Percentiles rank a stretch among this genome's conserved stretches.
Evolutionary conservation across 345 rosid species (phyloP).

Genomic region (Eucalyptus curtisii): DNA sequence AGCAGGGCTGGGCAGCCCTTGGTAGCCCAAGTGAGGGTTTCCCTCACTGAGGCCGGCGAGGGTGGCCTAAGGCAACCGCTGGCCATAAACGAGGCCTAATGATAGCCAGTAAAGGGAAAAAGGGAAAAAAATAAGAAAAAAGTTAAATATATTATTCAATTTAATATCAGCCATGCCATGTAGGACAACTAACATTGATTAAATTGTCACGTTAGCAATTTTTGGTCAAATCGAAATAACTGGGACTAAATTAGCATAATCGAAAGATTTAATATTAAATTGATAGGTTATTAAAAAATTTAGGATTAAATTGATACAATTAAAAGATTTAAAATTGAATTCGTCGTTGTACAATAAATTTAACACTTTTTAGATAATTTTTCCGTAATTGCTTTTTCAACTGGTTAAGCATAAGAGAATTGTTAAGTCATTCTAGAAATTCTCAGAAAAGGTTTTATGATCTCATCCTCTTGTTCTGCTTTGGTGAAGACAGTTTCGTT

Average conservation of each 20-base stretch:
- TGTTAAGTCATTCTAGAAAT: background rate
- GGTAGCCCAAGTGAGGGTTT: background rate
- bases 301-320: too few species aligned
- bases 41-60: too few species aligned
- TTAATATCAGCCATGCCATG: rapidly evolving
- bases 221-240: too few species aligned
- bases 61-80: rapidly evolving
- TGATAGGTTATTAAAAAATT: background rate
- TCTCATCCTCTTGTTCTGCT: background rate
- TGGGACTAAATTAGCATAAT: background rate
- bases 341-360: too few species aligned
- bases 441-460: background rate
- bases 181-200: rapidly evolving
- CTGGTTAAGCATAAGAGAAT: background rate
- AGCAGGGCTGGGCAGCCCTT: background rate
- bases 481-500: background rate
- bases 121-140: too few species aligned
- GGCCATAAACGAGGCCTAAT: background rate
- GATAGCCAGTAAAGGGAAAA: background rate
- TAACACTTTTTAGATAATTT: too few species aligned
- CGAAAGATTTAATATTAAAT: too few species aligned
- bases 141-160: too few species aligned
- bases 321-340: background rate
- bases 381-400: background rate
- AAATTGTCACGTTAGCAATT: rapidly evolving